These are phyloP conservation scores for Syzygium malaccense DNA, from an alignment of 441 rosid genomes.

Conservation along the genomic window DNA sequence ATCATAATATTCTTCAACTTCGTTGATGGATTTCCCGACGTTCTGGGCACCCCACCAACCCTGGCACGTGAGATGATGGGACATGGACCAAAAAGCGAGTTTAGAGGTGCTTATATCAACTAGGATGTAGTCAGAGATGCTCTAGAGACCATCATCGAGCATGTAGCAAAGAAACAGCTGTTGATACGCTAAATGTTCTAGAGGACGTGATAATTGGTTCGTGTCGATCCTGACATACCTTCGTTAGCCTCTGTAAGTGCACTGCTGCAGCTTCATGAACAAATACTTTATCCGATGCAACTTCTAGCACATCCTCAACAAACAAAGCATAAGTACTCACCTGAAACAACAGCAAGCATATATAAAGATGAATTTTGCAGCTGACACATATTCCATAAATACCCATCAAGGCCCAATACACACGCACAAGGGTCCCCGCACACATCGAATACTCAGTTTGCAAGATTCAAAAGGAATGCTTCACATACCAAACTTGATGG, in stretches of 20 bases:
- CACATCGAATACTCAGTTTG: not conserved
- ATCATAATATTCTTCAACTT: conserved; percentile 32
- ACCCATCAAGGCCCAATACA: not conserved
- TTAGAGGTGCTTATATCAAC: not conserved
- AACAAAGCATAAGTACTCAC: conserved; percentile 77
- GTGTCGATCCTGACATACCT: conserved; percentile 30
- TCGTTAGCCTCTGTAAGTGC: conserved; percentile 66
- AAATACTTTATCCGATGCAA: conserved; percentile 54
- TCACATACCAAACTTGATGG: conserved; percentile 81
- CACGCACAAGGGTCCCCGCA: not conserved
- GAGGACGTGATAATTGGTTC: not conserved
- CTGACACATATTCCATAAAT: not conserved
- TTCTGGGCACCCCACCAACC: conserved; percentile 58
- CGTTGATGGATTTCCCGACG: conserved; percentile 21
- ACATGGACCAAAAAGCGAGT: not conserved
- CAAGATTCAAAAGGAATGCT: not conserved
- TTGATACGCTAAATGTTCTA: not conserved
- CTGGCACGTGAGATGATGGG: conserved; percentile 19
- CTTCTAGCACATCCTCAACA: conserved; percentile 71
- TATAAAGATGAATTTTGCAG: not conserved
- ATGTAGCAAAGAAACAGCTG: not conserved
- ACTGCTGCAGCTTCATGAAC: conserved; percentile 76
- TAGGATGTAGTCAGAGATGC: not conserved
- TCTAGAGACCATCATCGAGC: not conserved
- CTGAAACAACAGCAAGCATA: conserved; percentile 25